Evolutionary conservation across 1,139 yeast genomes (phyloP), one percentile per base, ranked within the genome.

Genomic region (Nakaseomyces kungkrabaensis): DNA sequence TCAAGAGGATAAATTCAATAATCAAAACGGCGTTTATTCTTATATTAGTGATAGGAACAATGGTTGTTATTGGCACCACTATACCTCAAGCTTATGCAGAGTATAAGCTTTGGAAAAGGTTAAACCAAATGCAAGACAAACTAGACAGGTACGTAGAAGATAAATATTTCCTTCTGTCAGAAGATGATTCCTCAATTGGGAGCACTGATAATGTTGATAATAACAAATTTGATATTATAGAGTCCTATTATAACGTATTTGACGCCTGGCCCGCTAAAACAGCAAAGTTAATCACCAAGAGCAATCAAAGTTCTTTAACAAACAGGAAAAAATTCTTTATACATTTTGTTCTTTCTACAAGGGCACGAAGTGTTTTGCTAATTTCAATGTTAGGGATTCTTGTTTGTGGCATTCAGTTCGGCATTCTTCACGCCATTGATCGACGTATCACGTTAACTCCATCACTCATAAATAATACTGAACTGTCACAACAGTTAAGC

Each of bases 71-170:
- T 0, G 46, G 63, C 0, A 67, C 68, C 1, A 62, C 78, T 33
- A 51, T 73, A 1, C 78, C 78, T 0, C 67, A 73, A 5, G 70
- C 71, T 1, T 74, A 69, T 55, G 56, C 66, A 27, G 85, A 80
- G 51, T 67, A 68, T 45, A 62, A 69, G 45, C 62, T 68, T n/a
- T 83, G 88, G 88, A 68, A 59, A 43, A 70, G 74, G 55, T 58
- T 78, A 41, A 57, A 57, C 11, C 58, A 53, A 1, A 54, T 76
- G 51, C 61, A 56, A 41, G 55, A 50, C 13, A 50, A 50, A 51
- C 36, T 60, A 62, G 17, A 67, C 63, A 52, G 62, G 72, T 55
- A 51, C 51, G 4, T 59, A 59, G 61, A 57, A 53, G 45, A 45
- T 50, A 32, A 50, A 51, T 17, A 27, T 58, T 4, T 46, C 54